Conservation (phyloP, 352 stramenopile genomes). For the Globisporangium perplexum region DNA sequence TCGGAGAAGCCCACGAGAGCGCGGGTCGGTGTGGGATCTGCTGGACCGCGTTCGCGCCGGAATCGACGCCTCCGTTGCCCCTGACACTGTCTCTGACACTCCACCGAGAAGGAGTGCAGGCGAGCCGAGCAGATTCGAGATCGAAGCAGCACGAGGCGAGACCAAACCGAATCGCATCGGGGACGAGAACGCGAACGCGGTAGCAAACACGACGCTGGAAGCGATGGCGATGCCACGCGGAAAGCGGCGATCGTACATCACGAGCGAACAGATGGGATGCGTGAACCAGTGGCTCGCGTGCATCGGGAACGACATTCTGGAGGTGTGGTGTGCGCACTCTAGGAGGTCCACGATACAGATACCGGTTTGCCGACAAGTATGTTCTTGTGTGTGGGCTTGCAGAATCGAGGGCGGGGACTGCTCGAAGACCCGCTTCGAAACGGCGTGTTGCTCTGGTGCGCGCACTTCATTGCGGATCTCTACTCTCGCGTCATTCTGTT, state of each 20-base stretch:
- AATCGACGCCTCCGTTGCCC: neutral
- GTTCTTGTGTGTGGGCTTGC: neutral
- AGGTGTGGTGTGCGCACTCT: constrained; percentile 2
- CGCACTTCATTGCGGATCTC: neutral
- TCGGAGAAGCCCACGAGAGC: neutral
- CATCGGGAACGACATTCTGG: constrained; percentile 6
- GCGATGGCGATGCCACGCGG: neutral
- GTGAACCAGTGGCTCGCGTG: constrained; percentile 18
- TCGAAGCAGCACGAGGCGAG: neutral
- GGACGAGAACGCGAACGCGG: constrained; percentile 6
- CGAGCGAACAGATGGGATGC: constrained; percentile 19
- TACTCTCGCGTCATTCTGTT: neutral
- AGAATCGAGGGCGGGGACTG: constrained; percentile 3
- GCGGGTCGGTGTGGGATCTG: constrained; percentile 1
- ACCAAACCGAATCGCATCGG: neutral
- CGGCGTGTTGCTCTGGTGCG: constrained; percentile 13
- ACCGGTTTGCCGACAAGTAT: neutral
- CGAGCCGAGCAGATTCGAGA: neutral
- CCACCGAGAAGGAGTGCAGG: neutral
- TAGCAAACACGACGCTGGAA: neutral
- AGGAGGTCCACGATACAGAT: neutral
- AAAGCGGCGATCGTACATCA: constrained; percentile 20
- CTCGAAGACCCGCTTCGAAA: constrained; percentile 17
- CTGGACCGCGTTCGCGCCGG: constrained; percentile 8
- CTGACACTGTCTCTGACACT: neutral